These are phyloP conservation scores for Ehretia macrophylla DNA, from an alignment of 257 asterid genomes.

Conservation along the genomic window DNA sequence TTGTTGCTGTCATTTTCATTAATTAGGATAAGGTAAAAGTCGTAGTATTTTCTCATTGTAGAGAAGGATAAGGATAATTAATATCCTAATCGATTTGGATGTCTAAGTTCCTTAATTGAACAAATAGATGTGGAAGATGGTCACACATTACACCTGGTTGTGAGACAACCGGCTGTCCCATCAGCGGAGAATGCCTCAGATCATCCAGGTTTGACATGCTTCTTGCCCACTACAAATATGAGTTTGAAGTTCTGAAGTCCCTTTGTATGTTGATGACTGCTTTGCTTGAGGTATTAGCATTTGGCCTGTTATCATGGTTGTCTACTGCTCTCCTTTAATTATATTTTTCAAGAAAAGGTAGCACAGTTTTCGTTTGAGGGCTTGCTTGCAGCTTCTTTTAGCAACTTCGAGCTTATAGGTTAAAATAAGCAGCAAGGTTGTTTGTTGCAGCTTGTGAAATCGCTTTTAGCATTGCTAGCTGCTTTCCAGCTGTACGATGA, in stretches of 20 bases:
- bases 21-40: background rate
- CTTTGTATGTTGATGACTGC: background rate
- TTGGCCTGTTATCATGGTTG: no score
- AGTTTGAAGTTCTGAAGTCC: background rate
- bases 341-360: no score
- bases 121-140: conserved; percentile 93
- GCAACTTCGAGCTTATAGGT: no score
- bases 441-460: no score
- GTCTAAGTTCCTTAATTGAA: conserved; percentile 49
- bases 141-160: conserved; percentile 91
- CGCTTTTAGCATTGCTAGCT: no score
- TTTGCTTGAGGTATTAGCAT: background rate
- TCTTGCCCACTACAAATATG: background rate
- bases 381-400: no score
- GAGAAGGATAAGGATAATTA: no score
- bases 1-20: no score
- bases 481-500: no score
- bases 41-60: background rate
- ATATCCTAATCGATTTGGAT: background rate
- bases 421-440: no score
- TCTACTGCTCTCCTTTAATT: no score
- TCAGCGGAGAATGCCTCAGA: conserved; percentile 40
- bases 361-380: no score
- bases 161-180: conserved; percentile 65
- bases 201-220: conserved; percentile 44